Evolutionary conservation across 208 protist species (phyloP).

Genomic region (Leishmania lainsoni): DNA sequence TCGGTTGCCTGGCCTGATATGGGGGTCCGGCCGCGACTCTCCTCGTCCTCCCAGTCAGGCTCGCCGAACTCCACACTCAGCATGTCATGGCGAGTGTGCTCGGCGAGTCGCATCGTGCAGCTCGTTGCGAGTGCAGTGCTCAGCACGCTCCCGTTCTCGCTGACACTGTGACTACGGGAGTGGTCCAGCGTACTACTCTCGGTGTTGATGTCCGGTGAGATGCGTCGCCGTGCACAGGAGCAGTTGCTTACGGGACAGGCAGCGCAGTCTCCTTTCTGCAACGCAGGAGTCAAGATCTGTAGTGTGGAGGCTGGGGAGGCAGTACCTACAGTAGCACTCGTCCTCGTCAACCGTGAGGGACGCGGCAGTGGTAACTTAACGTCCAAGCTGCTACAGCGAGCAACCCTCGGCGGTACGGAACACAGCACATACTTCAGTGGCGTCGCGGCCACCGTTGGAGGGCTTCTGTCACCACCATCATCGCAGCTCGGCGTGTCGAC

Average conservation of each 20-base stretch:
- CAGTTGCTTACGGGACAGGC: background rate
- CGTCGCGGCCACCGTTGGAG: slow-evolving; percentile 7
- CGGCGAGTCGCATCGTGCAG: slow-evolving; percentile 22
- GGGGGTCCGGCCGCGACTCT: background rate
- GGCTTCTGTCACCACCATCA: slow-evolving; percentile 1
- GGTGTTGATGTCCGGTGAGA: slow-evolving; percentile 11
- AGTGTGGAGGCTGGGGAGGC: background rate
- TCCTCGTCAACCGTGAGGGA: background rate
- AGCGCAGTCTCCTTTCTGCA: background rate
- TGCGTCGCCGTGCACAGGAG: slow-evolving; percentile 11
- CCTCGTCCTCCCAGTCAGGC: slow-evolving; percentile 4
- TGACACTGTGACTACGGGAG: slow-evolving; percentile 28
- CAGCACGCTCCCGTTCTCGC: slow-evolving; percentile 25
- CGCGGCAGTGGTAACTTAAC: background rate
- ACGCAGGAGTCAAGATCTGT: slow-evolving; percentile 1
- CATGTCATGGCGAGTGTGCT: slow-evolving; percentile 12
- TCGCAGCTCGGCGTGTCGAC: background rate
- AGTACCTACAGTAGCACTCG: background rate
- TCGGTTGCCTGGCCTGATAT: background rate
- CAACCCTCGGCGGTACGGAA: background rate
- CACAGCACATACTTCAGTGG: background rate
- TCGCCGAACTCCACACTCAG: slow-evolving; percentile 15
- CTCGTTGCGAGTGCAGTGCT: slow-evolving; percentile 18
- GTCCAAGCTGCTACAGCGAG: background rate
- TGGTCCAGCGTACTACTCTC: slow-evolving; percentile 16